Percentiles rank a stretch among this genome's conserved stretches.
phyloP scores from a whole-genome alignment of 2,329 filamentous ascomycete genomes.

The Blastomyces gilchristii region DNA sequence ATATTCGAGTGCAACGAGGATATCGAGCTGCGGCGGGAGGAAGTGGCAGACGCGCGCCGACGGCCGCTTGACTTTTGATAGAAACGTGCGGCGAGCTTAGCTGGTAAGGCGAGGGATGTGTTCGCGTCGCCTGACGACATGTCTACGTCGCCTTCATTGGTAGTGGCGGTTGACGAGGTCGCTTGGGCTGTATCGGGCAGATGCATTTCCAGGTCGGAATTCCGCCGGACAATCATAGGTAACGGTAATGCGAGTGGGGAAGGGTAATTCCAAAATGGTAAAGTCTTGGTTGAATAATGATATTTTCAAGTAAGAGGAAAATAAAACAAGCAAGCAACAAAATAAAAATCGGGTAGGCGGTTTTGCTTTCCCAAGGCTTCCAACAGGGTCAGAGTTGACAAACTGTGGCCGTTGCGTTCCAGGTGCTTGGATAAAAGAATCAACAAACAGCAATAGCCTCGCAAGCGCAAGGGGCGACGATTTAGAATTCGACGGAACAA shows the following conservation, averaged over 20 bases:
- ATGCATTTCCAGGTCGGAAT: conserved; percentile 34
- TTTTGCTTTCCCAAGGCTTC: not conserved
- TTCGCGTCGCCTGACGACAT: conserved; percentile 32
- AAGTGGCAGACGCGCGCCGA: conserved; percentile 51
- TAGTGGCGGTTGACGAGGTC: conserved; percentile 14
- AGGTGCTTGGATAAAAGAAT: not conserved
- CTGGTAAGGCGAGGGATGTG: conserved; percentile 43
- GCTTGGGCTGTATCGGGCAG: conserved; percentile 28
- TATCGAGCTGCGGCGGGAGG: conserved; percentile 54
- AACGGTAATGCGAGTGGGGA: not conserved
- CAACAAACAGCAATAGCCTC: not conserved
- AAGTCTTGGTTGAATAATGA: not conserved
- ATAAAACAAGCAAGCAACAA: not conserved
- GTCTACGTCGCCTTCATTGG: conserved; percentile 31
- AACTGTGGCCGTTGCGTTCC: not conserved
- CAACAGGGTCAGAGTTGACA: not conserved
- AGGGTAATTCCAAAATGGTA: not conserved
- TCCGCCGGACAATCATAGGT: conserved; percentile 30
- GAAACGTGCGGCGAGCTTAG: conserved; percentile 54
- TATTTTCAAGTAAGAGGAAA: not conserved
- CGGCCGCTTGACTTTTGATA: conserved; percentile 44
- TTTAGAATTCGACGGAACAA: conserved; percentile 14
- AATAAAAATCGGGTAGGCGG: not conserved
- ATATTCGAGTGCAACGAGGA: conserved; percentile 51
- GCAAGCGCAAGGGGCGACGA: not conserved